Conservation (phyloP, 2,329 filamentous ascomycete species). For the Aphanoascus verrucosus region DNA sequence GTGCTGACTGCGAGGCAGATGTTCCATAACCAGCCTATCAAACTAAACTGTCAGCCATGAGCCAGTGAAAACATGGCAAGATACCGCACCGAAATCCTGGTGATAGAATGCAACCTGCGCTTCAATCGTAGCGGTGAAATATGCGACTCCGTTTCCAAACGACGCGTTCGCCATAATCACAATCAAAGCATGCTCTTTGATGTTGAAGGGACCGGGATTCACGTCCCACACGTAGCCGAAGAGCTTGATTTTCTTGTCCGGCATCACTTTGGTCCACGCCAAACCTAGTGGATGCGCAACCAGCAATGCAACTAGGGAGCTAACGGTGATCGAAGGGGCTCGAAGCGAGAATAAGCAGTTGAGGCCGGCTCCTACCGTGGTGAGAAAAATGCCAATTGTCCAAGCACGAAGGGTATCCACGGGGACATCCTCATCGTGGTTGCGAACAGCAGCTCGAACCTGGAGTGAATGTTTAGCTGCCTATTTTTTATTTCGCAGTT, state of each 20-base stretch:
- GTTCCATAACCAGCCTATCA: slow-evolving; percentile 46
- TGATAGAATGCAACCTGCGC: slow-evolving; percentile 63
- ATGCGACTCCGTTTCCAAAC: slow-evolving; percentile 50
- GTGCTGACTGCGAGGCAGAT: slow-evolving; percentile 56
- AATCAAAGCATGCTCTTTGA: slow-evolving; percentile 39
- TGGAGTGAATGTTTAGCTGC: slow-evolving; percentile 17
- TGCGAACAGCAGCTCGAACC: slow-evolving; percentile 50
- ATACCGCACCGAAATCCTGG: slow-evolving; percentile 48
- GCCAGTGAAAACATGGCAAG: neutral
- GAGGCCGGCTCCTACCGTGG: slow-evolving; percentile 51
- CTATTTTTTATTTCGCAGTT: neutral
- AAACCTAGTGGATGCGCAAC: slow-evolving; percentile 46
- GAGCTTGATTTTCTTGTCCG: slow-evolving; percentile 26
- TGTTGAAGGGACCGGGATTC: slow-evolving; percentile 38
- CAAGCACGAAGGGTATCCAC: slow-evolving; percentile 55
- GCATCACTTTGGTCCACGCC: slow-evolving; percentile 33
- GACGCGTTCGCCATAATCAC: slow-evolving; percentile 54
- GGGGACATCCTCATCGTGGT: slow-evolving; percentile 54
- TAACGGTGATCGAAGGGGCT: slow-evolving; percentile 49
- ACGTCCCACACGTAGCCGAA: slow-evolving; percentile 32
- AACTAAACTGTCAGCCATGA: neutral
- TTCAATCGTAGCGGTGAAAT: slow-evolving; percentile 63
- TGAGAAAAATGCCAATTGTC: slow-evolving; percentile 51
- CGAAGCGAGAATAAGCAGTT: slow-evolving; percentile 51
- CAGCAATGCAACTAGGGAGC: slow-evolving; percentile 53